phyloP scores from a whole-genome alignment of 2,329 filamentous ascomycete species.

The Penicillium sp. region DNA sequence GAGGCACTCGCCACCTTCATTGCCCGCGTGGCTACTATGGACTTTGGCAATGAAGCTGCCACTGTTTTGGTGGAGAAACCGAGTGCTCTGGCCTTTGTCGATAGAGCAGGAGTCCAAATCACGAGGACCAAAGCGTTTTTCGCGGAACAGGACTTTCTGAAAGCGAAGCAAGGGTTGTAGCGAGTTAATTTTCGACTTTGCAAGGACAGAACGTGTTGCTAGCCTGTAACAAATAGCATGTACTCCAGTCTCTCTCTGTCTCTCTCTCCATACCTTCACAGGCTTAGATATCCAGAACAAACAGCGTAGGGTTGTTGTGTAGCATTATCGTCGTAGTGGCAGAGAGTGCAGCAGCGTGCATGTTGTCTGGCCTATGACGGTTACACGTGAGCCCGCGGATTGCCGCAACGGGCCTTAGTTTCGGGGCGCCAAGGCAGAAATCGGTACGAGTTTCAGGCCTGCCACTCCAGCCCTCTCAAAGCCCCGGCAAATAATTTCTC shows the following conservation, averaged over 20 bases:
- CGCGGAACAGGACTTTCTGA: slow-evolving; percentile 19
- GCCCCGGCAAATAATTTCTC: background rate
- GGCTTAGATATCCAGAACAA: background rate
- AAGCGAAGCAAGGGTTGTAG: slow-evolving; percentile 7
- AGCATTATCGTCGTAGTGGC: background rate
- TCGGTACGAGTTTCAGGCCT: background rate
- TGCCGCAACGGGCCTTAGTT: slow-evolving; percentile 8
- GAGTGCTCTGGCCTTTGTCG: slow-evolving; percentile 48
- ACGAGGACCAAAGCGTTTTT: slow-evolving; percentile 46
- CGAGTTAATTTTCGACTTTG: background rate
- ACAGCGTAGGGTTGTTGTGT: background rate
- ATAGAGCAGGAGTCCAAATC: slow-evolving; percentile 47
- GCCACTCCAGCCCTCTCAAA: too few species aligned
- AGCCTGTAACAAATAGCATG: background rate
- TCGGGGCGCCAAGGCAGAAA: slow-evolving; percentile 1
- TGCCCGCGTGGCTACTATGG: slow-evolving; percentile 43
- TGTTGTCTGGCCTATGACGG: slow-evolving; percentile 3
- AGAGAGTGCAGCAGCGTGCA: background rate
- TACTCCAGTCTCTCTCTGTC: background rate
- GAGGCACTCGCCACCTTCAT: slow-evolving; percentile 49
- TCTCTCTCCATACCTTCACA: background rate
- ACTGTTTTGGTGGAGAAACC: slow-evolving; percentile 49
- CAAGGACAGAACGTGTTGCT: background rate
- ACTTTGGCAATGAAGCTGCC: slow-evolving; percentile 43
- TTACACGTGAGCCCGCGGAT: slow-evolving; percentile 7